Base-by-base conservation (phyloP, 306 rosid genomes). In the Sesbania bispinosa region DNA sequence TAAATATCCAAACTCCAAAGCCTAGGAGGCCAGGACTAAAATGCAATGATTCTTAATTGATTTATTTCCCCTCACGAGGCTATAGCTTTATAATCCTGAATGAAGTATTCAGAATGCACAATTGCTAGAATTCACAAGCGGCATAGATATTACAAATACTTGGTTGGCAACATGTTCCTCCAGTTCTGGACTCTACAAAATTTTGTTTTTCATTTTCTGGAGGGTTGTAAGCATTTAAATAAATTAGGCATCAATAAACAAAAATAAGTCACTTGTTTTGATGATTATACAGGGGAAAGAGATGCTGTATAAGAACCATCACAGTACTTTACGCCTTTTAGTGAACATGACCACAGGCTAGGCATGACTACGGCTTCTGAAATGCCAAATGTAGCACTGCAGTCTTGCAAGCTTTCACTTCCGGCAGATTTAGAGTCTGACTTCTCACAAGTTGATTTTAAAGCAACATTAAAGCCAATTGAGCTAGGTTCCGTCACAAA, bases 381-480 rank as follows among this genome's bases (percentile, higher is more conserved):
- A 63, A 92, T 86, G 75, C 99, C 96, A 72, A 88, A 89, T 21
- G 86, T 43, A 72, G 21, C 27, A 43, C 46, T 20, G 46, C 52
- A 54, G n/a, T 69, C 73, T 62, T 55, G 75, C 53, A 72, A 58
- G 77, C 69, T 78, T 83, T 64, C 82, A 42, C 65, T 16, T 11
- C 74, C 50, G 0, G 21, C 59, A 23, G 82, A 81, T 36, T 76
- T 62, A 76, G 74, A 50, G 62, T 79, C 84, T 8, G 81, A 68
- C 65, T 83, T 82, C 64, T 81, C 91, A 66, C 73, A 66, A 14
- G 68, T 74, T 72, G 91, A 63, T 79, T 83, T 93, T 50, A 88
- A 62, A 66, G 96, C 95, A 77, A 78, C 80, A 80, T 95, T 91
- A 85, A 94, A 79, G 32, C 95, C 88, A 6, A 66, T 39, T 15